Conservation (phyloP, 2,329 filamentous ascomycete genomes). For the Coleophoma cylindrospora region DNA sequence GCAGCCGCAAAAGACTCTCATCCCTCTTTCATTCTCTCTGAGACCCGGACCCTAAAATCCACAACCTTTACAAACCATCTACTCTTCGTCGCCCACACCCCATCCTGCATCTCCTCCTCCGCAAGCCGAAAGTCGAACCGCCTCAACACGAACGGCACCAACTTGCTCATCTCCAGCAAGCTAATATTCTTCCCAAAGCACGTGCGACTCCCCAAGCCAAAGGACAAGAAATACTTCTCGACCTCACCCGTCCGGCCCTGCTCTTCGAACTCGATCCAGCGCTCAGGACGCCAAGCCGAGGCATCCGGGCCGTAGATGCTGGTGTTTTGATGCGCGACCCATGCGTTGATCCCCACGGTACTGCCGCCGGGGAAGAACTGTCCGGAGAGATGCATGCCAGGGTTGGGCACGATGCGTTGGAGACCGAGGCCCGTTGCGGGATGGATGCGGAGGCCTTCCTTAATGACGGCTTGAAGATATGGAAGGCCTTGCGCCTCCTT, state of each 20-base stretch:
- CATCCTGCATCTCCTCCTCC: slow-evolving; percentile 7
- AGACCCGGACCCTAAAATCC: slow-evolving; percentile 17
- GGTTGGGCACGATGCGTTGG: slow-evolving; percentile 39
- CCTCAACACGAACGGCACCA: slow-evolving; percentile 32
- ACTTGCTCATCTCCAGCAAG: slow-evolving; percentile 36
- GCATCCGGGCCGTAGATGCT: slow-evolving; percentile 38
- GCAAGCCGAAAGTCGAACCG: slow-evolving; percentile 21
- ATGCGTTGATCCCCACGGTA: slow-evolving; percentile 36
- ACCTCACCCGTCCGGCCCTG: slow-evolving; percentile 1
- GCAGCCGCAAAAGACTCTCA: too few species aligned
- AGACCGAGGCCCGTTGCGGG: slow-evolving; percentile 41
- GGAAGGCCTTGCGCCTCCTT: slow-evolving; percentile 36
- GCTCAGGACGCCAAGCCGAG: slow-evolving; percentile 36
- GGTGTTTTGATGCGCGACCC: slow-evolving; percentile 37
- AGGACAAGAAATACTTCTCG: slow-evolving; percentile 7
- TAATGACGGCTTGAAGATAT: slow-evolving; percentile 48
- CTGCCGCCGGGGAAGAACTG: slow-evolving; percentile 35
- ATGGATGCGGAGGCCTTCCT: slow-evolving; percentile 46
- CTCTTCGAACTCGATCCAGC: slow-evolving; percentile 34
- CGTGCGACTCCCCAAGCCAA: slow-evolving; percentile 26
- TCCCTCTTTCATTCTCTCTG: slow-evolving; percentile 1
- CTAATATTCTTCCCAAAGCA: slow-evolving; percentile 40
- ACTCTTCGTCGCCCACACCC: slow-evolving; percentile 14
- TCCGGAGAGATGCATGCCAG: slow-evolving; percentile 35
- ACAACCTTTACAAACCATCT: slow-evolving; percentile 24